These are phyloP conservation scores for Annulohypoxylon bovei DNA, from an alignment of 495 filamentous ascomycete species.

Conservation along the genomic window DNA sequence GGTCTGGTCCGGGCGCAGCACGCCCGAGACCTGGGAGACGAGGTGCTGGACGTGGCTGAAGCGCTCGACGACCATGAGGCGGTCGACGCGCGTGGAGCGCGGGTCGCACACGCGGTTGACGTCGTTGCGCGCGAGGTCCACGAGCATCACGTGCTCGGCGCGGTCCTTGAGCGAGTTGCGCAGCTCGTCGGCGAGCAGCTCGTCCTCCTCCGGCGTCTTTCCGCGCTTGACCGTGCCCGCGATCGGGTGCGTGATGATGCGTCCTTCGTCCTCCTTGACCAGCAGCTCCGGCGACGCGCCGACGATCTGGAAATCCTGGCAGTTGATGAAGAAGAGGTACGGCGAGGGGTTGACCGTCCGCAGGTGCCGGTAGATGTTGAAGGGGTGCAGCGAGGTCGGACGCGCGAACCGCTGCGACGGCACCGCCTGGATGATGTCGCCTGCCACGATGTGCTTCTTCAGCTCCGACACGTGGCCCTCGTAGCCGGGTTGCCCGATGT, in stretches of 20 bases:
- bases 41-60: slow-evolving; percentile 98
- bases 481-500: slow-evolving; percentile 89
- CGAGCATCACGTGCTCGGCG: slow-evolving; percentile 98
- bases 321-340: slow-evolving; percentile 96
- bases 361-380: slow-evolving; percentile 97
- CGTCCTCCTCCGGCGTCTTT: slow-evolving; percentile 81
- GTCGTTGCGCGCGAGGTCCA: slow-evolving; percentile 97
- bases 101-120: slow-evolving; percentile 97
- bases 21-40: slow-evolving; percentile 91
- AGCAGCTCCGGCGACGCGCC: slow-evolving; percentile 94
- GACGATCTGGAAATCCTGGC: slow-evolving; percentile 90
- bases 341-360: slow-evolving; percentile 95
- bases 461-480: slow-evolving; percentile 82
- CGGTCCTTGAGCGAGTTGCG: slow-evolving; percentile 87
- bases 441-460: slow-evolving; percentile 86
- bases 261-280: slow-evolving; percentile 85
- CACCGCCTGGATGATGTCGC: slow-evolving; percentile 97
- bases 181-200: slow-evolving; percentile 78
- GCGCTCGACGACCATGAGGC: slow-evolving; percentile 93
- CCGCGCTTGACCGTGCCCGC: slow-evolving; percentile 94
- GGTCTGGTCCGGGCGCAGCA: slow-evolving; percentile 81
- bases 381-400: slow-evolving; percentile 89
- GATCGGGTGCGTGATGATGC: slow-evolving; percentile 96
- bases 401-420: slow-evolving; percentile 92
- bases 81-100: slow-evolving; percentile 84